phyloP scores from a whole-genome alignment of 169 alveolate genomes.

The Eimeria acervulina region DNA sequence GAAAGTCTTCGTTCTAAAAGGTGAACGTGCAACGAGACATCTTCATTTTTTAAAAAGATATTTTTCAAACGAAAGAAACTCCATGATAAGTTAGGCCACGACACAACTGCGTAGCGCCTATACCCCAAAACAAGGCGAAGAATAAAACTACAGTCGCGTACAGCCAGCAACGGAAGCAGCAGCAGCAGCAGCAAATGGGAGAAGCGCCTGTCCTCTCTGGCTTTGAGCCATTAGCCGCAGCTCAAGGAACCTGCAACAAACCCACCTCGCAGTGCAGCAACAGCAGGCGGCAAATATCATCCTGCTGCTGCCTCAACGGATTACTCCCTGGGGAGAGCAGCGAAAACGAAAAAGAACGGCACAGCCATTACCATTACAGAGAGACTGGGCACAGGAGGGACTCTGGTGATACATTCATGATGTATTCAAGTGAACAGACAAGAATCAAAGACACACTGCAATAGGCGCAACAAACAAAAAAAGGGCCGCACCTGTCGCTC shows the following conservation, averaged over 20 bases:
- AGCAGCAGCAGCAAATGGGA: conserved; percentile 27
- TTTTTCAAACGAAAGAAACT: not conserved
- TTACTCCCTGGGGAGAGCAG: not conserved
- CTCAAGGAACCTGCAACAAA: conserved; percentile 53
- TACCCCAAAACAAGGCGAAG: not conserved
- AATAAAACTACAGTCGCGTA: not conserved
- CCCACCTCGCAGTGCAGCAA: not conserved
- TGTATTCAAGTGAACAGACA: too few species aligned
- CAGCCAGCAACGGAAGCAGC: conserved; percentile 27
- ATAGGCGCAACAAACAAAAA: too few species aligned
- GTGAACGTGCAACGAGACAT: too few species aligned
- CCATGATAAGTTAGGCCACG: too few species aligned
- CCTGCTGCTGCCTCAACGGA: not conserved
- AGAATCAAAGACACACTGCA: too few species aligned
- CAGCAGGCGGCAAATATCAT: not conserved
- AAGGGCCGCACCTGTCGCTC: conserved; percentile 4
- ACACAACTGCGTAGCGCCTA: not conserved
- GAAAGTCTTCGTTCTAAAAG: too few species aligned
- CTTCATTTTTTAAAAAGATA: not conserved
- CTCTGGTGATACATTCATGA: too few species aligned
- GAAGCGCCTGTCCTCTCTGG: not conserved
- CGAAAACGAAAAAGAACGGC: too few species aligned
- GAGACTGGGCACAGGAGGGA: too few species aligned
- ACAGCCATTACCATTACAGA: too few species aligned
- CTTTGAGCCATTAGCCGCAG: conserved; percentile 49